Base-by-base conservation (phyloP, 805 yeast species). In the Schwanniomyces occidentalis region DNA sequence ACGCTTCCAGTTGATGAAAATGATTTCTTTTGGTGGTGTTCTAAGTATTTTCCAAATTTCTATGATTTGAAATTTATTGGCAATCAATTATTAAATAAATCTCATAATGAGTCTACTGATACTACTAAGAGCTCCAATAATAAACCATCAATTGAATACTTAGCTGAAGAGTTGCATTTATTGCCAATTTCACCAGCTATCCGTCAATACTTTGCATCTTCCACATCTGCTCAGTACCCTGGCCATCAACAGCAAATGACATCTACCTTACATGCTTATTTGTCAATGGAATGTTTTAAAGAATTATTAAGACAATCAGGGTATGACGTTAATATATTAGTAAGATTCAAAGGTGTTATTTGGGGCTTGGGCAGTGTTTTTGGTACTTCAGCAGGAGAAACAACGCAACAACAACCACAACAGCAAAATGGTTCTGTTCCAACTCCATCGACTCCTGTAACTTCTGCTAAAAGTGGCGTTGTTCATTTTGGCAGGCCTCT, bases 1-100 rank as follows among this genome's bases (percentile, higher is more conserved):
- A 63, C 71, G 31, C 83, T 91, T 72, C 98, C 98, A 1, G 75
- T 75, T 18, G 85, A 82, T 45, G 90, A 85, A 55, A 76, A 77
- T 25, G 95, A 83, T 23, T 91, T 88, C 51, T 71, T 80, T 41
- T 69, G 78, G 70, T 79, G 88, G 75, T 69, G 88, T 26, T 58
- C 72, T 24, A 69, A 77, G 31, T 87, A 76, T 58, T 87, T 93
- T 69, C 96, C 96, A 13, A 79, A 75, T 38, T 75, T 85, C 34
- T 88, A 77, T 59, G 99, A 91, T 54, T 76, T 93, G 52, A 93
- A 91, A 57, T 68, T 61, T 31, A 56, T 67, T 24, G 72, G 71
- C 8, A 61, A 47, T 41, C 69, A 61, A 42, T 49, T 66, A 23
- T 50, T 65, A 40, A 52, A 56, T 26, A 53, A 58, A 36, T 44